Conservation (phyloP, 129 eudicot genomes). For the sunflower (Helianthus annuus) region HanXRQr2.0-SUNRISE NC_035437.2:3743346-3743845, state of each 20-base stretch:
- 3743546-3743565: background rate
- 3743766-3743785: too few relatives aligned
- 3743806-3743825: too few relatives aligned
- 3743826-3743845: too few relatives aligned
- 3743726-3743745: too few relatives aligned
- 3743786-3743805: too few relatives aligned
- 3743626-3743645: too few relatives aligned
- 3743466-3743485: constrained; percentile 40
- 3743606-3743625: background rate
- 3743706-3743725: too few relatives aligned
- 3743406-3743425: background rate
- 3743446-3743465: constrained; percentile 39
- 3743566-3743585: background rate
- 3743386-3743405: constrained; percentile 39
- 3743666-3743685: too few relatives aligned
- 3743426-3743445: constrained; percentile 39
- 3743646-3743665: too few relatives aligned
- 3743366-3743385: constrained; percentile 34
- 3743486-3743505: constrained; percentile 35
- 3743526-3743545: background rate
- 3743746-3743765: too few relatives aligned
- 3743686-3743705: too few relatives aligned
- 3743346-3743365: constrained; percentile 1
- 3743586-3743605: background rate
- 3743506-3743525: constrained; percentile 36